Evolutionary conservation across 2,329 filamentous ascomycete genomes (phyloP), one percentile per base, ranked within the genome.

Genomic region (Pestalotiopsis sp.): DNA sequence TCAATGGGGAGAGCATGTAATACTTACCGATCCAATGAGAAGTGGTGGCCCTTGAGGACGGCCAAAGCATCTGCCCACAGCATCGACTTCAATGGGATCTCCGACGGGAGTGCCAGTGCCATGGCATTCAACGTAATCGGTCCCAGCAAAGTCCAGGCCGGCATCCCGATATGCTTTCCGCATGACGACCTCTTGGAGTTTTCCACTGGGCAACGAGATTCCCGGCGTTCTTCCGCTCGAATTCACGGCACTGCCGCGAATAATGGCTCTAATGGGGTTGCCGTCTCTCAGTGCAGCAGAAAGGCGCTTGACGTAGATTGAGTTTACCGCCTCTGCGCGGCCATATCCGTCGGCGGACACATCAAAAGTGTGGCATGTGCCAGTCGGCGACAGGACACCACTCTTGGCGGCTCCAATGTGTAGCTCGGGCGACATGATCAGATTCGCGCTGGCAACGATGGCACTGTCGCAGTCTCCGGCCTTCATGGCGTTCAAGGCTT

Each of bases 231-330:
- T 76, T 1, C 85, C 86, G 68, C 85, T 83, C 56, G 79, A 74
- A 68, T 83, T 84, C 12, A 78, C 69, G 0, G 73, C 76, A 0
- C 77, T 81, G 3, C 78, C 78, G 0, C 80, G 76, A 49, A 86
- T 81, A 9, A 84, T 71, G 12, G 79, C 79, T 17, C 77, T 73
- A 36, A 84, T 81, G 0, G 71, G 72, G 45, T 80, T 74, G 1
- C 82, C 81, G 56, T 84, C 83, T 7, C 73, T 72, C 1, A 87
- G 70, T 1, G 86, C 86, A 58, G 81, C 80, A 7, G 78, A 76
- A 1, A 78, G 66, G 7, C 71, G 76, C 73, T 87, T 87, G 11
- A 64, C 49, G 20, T 52, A 52, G 17, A 52, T 52, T n/a, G 20
- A n/a, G 17, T 52, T 70, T 68, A n/a, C 82, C 74, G 2, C 77